phyloP scores from a whole-genome alignment of 1,284 basidiomycete species.

The Papiliotrema fonsecae region DNA sequence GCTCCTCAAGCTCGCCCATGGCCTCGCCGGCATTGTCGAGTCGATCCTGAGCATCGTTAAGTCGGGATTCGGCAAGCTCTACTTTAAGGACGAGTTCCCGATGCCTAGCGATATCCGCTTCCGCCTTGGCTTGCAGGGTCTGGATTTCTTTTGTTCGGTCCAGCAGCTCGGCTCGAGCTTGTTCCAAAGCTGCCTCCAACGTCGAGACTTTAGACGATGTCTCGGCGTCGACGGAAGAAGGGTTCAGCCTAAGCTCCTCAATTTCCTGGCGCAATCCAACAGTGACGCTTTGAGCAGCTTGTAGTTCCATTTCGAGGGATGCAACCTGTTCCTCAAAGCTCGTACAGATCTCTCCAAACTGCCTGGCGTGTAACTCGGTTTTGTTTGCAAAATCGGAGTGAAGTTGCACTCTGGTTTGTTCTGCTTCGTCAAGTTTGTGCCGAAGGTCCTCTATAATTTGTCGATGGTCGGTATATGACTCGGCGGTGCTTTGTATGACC shows the following conservation, averaged over 20 bases:
- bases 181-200: conserved; percentile 8
- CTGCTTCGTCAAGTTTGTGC: conserved; percentile 23
- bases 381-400: conserved; percentile 34
- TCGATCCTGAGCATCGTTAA: not conserved
- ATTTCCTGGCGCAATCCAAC: conserved; percentile 11
- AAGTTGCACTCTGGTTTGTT: conserved; percentile 12
- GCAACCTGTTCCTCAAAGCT: conserved; percentile 33
- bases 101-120: not conserved
- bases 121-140: not conserved
- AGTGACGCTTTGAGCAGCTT: not conserved
- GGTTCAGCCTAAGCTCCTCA: conserved; percentile 5
- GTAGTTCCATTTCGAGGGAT: conserved; percentile 20
- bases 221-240: not conserved
- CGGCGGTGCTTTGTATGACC: not conserved
- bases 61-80: conserved; percentile 3
- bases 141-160: not conserved
- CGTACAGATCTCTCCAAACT: conserved; percentile 38
- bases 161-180: not conserved
- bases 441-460: conserved; percentile 11
- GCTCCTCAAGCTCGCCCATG: conserved; percentile 6
- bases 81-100: not conserved
- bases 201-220: not conserved
- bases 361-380: conserved; percentile 34
- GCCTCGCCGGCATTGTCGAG: not conserved
- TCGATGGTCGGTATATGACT: not conserved